Evolutionary conservation across 192 early-diverging fungal species (phyloP).

Genomic region (Coemansia sp.): DNA sequence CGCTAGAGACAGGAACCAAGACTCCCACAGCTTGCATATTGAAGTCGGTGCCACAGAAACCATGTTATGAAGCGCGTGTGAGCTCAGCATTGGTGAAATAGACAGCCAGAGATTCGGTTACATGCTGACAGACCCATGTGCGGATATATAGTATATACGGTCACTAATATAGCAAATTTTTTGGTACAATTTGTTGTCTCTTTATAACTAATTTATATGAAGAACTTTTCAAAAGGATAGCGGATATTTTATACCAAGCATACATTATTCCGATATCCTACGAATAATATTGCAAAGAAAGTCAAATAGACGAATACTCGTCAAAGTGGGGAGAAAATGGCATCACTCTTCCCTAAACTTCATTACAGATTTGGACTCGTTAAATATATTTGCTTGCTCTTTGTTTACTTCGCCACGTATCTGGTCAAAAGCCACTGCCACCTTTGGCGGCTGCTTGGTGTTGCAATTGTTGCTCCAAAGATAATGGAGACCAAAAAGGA

Average conservation of each 20-base stretch:
- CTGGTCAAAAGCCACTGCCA: background rate
- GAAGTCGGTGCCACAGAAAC: background rate
- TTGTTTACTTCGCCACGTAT: conserved; percentile 2
- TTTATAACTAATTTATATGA: too few species aligned
- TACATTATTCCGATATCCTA: too few species aligned
- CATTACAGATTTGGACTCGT: background rate
- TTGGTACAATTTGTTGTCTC: too few species aligned
- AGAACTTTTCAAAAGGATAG: background rate
- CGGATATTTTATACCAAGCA: background rate
- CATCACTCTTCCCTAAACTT: background rate
- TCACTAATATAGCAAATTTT: too few species aligned
- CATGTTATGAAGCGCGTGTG: conserved; percentile 26
- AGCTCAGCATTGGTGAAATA: conserved; percentile 23
- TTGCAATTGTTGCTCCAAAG: background rate
- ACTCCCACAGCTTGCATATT: background rate
- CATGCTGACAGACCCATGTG: background rate
- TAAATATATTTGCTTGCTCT: background rate
- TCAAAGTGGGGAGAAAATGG: too few species aligned
- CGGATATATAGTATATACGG: background rate
- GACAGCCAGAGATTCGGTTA: background rate
- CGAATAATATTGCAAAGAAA: background rate
- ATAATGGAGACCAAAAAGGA: background rate
- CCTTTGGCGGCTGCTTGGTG: background rate
- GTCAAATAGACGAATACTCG: background rate
- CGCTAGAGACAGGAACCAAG: conserved; percentile 1